These are phyloP conservation scores for Cyberlindnera xishuangbannaensis DNA, from an alignment of 805 yeast genomes.

Conservation along the genomic window DNA sequence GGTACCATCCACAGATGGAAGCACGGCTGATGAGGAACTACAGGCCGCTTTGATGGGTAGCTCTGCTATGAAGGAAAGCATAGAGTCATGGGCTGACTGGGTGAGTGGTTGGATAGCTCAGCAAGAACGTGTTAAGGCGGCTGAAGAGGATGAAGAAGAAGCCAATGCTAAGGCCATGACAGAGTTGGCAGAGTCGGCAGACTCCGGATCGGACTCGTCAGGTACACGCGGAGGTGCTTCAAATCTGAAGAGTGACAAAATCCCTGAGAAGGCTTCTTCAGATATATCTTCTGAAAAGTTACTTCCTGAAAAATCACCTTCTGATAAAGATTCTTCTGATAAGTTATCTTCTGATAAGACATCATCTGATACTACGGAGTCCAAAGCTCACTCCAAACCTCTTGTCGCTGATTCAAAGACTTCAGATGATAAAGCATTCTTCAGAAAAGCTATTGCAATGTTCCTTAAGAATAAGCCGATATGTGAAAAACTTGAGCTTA, in stretches of 20 bases:
- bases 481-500: conserved; percentile 13
- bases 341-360: neutral
- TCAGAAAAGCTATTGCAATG: conserved; percentile 17
- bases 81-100: conserved; percentile 5
- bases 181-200: neutral
- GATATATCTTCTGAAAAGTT: too few relatives aligned
- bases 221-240: too few relatives aligned
- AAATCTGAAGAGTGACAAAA: too few relatives aligned
- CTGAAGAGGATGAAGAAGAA: conserved; percentile 1
- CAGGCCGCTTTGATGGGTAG: conserved; percentile 3
- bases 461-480: conserved; percentile 21
- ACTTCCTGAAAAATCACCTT: too few relatives aligned
- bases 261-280: too few relatives aligned
- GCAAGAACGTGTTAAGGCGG: neutral
- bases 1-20: neutral
- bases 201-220: too few relatives aligned
- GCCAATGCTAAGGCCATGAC: neutral
- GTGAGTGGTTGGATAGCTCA: conserved; percentile 4
- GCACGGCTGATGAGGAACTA: conserved; percentile 2
- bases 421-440: conserved; percentile 5
- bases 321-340: neutral
- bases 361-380: neutral
- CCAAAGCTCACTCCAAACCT: neutral
- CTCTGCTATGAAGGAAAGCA: neutral
- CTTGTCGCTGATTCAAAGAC: neutral